Conservation (phyloP, 2,329 filamentous ascomycete genomes). For the Pseudovirgaria hyperparasitica region DNA sequence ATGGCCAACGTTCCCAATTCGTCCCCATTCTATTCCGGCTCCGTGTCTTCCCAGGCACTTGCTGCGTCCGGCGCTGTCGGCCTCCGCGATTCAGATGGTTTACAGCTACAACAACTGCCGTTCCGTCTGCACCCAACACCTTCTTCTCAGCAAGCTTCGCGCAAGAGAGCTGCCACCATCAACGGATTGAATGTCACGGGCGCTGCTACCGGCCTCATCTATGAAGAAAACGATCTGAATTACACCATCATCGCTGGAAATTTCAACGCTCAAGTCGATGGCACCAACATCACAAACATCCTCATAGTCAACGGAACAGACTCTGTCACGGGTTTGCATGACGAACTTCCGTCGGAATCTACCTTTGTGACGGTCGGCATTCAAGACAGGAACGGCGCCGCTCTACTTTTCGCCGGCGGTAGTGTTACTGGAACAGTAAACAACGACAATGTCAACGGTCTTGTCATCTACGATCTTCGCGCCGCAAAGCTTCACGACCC, state of each 20-base stretch:
- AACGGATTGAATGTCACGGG: slow-evolving; percentile 42
- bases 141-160: slow-evolving; percentile 16
- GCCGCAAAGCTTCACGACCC: slow-evolving; percentile 46
- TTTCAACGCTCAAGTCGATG: slow-evolving; percentile 62
- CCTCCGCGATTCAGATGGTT: slow-evolving; percentile 30
- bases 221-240: slow-evolving; percentile 56
- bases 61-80: slow-evolving; percentile 60
- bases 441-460: slow-evolving; percentile 51
- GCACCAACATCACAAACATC: slow-evolving; percentile 64
- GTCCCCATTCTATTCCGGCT: slow-evolving; percentile 68
- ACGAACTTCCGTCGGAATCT: slow-evolving; percentile 56
- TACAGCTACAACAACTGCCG: slow-evolving; percentile 34
- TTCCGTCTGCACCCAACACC: slow-evolving; percentile 35
- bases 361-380: slow-evolving; percentile 56
- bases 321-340: slow-evolving; percentile 55
- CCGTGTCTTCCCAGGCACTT: slow-evolving; percentile 62
- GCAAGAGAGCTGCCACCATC: slow-evolving; percentile 29
- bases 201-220: slow-evolving; percentile 68
- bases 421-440: slow-evolving; percentile 59
- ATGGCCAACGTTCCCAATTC: slow-evolving; percentile 51
- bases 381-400: slow-evolving; percentile 23
- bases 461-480: slow-evolving; percentile 68
- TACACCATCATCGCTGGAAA: slow-evolving; percentile 81
- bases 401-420: slow-evolving; percentile 72
- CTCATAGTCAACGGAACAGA: slow-evolving; percentile 69